phyloP scores from a whole-genome alignment of 1,139 yeast genomes.

The Debaryomyces robertsiae region DNA sequence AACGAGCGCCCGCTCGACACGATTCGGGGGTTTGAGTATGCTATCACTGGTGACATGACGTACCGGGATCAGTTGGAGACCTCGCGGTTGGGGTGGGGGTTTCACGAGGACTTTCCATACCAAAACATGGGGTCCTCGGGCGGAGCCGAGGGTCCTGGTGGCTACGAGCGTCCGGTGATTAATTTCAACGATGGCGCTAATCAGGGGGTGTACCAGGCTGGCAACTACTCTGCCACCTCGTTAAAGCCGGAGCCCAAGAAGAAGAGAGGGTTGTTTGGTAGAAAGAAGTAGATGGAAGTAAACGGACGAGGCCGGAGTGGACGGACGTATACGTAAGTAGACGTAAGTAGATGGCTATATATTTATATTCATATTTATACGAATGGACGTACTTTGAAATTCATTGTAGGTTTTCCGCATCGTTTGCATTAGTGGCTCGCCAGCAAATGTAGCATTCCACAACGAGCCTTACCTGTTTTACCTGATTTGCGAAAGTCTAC shows the following conservation, averaged over 20 bases:
- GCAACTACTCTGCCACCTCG: conserved; percentile 47
- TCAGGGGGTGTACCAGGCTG: conserved; percentile 69
- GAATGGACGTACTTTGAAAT: too few species aligned
- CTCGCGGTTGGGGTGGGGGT: conserved; percentile 74
- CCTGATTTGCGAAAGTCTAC: too few species aligned
- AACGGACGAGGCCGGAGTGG: too few species aligned
- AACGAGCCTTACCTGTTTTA: too few species aligned
- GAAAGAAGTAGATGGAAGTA: conserved; percentile 34
- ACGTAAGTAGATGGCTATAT: too few species aligned
- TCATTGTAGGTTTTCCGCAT: too few species aligned
- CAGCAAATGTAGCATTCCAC: too few species aligned
- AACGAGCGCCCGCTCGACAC: conserved; percentile 97
- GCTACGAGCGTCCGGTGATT: conserved; percentile 35
- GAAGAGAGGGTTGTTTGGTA: conserved; percentile 73
- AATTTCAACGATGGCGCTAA: conserved; percentile 39
- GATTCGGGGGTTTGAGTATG: conserved; percentile 86
- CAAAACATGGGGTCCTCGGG: conserved; percentile 28
- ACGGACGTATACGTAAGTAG: too few species aligned
- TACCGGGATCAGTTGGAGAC: conserved; percentile 83
- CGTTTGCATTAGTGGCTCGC: too few species aligned
- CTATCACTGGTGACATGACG: conserved; percentile 82
- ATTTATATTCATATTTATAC: too few species aligned
- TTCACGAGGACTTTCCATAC: conserved; percentile 51
- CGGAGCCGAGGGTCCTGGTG: conserved; percentile 18
- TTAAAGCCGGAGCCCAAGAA: conserved; percentile 39